Percentiles rank a stretch among this genome's conserved stretches.
phyloP scores from a whole-genome alignment of 2,329 filamentous ascomycete genomes.

The Clarireedia monteithiana region DNA sequence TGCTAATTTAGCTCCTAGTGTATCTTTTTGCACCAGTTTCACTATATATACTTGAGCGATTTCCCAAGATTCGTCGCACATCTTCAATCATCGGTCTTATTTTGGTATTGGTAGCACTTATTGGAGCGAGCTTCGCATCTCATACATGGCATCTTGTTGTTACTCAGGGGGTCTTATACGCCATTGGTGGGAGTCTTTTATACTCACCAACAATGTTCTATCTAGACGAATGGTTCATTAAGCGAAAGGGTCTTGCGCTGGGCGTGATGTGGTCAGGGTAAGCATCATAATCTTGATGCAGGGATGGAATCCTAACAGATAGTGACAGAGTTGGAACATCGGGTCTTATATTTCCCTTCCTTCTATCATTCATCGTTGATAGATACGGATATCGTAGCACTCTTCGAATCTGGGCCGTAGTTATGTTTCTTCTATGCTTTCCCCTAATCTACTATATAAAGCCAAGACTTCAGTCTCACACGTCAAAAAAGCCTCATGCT shows the following conservation, averaged over 20 bases:
- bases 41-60: constrained; percentile 19
- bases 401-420: constrained; percentile 33
- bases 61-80: constrained; percentile 27
- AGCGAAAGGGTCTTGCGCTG: constrained; percentile 38
- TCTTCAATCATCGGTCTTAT: constrained; percentile 30
- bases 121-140: constrained; percentile 37
- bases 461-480: constrained; percentile 39
- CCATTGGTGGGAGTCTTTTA: constrained; percentile 33
- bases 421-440: constrained; percentile 31
- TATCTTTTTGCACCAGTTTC: constrained; percentile 22
- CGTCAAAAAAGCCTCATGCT: not conserved
- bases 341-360: constrained; percentile 29
- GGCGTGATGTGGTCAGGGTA: constrained; percentile 39
- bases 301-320: not conserved
- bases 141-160: constrained; percentile 36
- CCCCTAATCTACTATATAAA: constrained; percentile 50
- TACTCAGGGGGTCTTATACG: constrained; percentile 40
- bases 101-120: constrained; percentile 28
- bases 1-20: constrained; percentile 1
- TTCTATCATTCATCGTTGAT: constrained; percentile 34
- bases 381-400: constrained; percentile 33
- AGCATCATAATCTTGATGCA: constrained; percentile 7
- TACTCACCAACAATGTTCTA: constrained; percentile 36
- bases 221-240: constrained; percentile 42
- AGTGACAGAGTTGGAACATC: constrained; percentile 11